Evolutionary conservation across 345 rosid species (phyloP).

Genomic region (Arabis hirsuta): DNA sequence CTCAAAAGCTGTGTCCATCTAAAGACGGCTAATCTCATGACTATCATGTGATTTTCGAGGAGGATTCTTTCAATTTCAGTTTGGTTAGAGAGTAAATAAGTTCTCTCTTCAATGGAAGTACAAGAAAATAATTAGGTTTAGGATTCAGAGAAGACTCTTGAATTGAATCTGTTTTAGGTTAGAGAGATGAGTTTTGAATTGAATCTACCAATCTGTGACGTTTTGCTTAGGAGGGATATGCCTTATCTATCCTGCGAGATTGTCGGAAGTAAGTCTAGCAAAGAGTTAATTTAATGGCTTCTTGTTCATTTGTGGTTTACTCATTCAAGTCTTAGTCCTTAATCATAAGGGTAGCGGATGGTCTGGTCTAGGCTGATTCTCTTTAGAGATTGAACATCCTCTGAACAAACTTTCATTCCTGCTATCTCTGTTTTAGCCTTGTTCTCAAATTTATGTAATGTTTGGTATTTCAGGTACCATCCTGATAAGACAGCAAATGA

Average conservation of each 20-base stretch:
- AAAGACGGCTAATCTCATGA: neutral
- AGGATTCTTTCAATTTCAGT: too few species aligned
- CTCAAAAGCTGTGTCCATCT: neutral
- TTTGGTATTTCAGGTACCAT: slow-evolving; percentile 76
- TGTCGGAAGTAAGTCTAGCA: neutral
- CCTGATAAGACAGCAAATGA: slow-evolving; percentile 98
- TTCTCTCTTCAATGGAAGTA: neutral
- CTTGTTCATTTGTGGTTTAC: neutral
- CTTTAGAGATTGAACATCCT: neutral
- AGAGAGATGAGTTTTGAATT: neutral
- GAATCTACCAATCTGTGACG: neutral
- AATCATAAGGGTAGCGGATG: neutral
- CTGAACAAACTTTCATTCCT: neutral
- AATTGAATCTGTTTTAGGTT: slow-evolving; percentile 15
- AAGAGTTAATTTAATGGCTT: slow-evolving; percentile 1
- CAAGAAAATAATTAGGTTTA: slow-evolving; percentile 25
- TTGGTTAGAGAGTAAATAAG: too few species aligned
- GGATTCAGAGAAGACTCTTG: slow-evolving; percentile 9
- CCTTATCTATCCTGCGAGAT: too few species aligned
- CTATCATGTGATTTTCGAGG: too few species aligned
- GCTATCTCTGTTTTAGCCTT: slow-evolving; percentile 9
- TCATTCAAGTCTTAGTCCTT: neutral
- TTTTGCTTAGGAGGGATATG: too few species aligned
- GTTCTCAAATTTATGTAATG: slow-evolving; percentile 2
- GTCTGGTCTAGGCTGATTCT: slow-evolving; percentile 26